Evolutionary conservation across 2,329 filamentous ascomycete species (phyloP), one percentile per base, ranked within the genome.

Genomic region (Dichotomopilus funicola): DNA sequence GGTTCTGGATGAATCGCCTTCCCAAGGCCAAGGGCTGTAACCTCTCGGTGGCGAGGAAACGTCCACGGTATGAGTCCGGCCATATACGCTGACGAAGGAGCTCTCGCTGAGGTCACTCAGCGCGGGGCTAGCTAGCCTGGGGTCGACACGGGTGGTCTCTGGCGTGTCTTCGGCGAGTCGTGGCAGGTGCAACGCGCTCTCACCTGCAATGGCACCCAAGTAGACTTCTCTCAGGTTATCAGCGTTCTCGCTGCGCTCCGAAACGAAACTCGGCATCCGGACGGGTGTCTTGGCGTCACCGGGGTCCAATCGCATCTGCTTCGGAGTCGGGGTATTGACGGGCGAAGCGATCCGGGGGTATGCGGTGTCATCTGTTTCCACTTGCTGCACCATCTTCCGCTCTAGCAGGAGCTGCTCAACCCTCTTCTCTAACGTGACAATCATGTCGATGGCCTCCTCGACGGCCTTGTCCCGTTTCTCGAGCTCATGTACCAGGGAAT

Each of bases 391-490:
- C 68, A 80, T 78, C 56, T 77, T 73, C 35, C 78, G 73, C 61
- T 85, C 82, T 48, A 71, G 71, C 10, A 78, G 65, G 35, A 84
- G 68, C 54, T 77, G 73, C 35, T 82, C 78, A 1, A 85, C 68
- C 59, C 77, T 77, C 5, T 80, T 78, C 65, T 89, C 86, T 12
- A 88, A 71, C 31, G 74, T 73, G 50, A 86, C 79, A 60, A 89
- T 89, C 73, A 88, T 82, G 34, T 78, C 75, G 5, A 88, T 83
- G 3, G 86, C 86, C 64, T 89, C 85, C 59, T 85, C 81, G 1
- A 89, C 76, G 4, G 86, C 86, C 64, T 83, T 83, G 67, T 89
- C 86, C 13, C 85, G 76, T 69, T 83, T 83, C 60, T 87, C 82
- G 52, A 88, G 65, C 66, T 88, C 84, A 2, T 71, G 68, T 19